A percentile compares a stretch with the other conserved stretches of the same genome.
Conservation (phyloP, 768 basidiomycete genomes). For the Trametopsis cervina region DNA sequence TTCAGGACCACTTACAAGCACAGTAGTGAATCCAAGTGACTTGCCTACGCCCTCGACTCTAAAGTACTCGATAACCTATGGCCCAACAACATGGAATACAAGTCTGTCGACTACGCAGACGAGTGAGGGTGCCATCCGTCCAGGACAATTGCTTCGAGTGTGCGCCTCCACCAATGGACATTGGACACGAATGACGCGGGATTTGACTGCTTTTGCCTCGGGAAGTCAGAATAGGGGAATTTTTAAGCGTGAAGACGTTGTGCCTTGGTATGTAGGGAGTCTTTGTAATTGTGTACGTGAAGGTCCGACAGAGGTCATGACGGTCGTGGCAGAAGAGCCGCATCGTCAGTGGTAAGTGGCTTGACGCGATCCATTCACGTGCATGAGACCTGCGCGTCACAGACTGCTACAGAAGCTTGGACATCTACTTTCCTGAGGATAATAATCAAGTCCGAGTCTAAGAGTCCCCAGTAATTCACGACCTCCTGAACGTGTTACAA, state of each 20-base stretch:
- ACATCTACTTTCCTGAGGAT: too few species aligned
- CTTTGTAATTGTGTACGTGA: slow-evolving; percentile 18
- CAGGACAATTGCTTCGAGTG: slow-evolving; percentile 53
- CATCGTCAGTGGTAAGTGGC: too few species aligned
- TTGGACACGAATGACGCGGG: slow-evolving; percentile 76
- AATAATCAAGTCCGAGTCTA: too few species aligned
- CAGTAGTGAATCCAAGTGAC: slow-evolving; percentile 62
- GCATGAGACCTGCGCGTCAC: too few species aligned
- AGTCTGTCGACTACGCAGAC: slow-evolving; percentile 36
- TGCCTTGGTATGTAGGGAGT: slow-evolving; percentile 40
- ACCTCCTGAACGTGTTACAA: not conserved
- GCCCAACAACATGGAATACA: slow-evolving; percentile 49
- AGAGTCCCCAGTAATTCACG: not conserved
- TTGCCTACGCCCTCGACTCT: slow-evolving; percentile 67
- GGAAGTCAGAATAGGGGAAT: slow-evolving; percentile 84
- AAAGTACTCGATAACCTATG: slow-evolving; percentile 46
- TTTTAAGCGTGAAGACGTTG: slow-evolving; percentile 52
- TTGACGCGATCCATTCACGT: too few species aligned
- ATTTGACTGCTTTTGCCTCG: slow-evolving; percentile 78
- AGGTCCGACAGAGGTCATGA: slow-evolving; percentile 14
- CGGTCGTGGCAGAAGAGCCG: too few species aligned
- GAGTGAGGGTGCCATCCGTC: slow-evolving; percentile 43
- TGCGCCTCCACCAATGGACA: slow-evolving; percentile 81
- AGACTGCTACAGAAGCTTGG: too few species aligned
- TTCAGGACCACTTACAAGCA: slow-evolving; percentile 56